Evolutionary conservation across 2,329 filamentous ascomycete genomes (phyloP).

Genomic region (Monosporascus sp.): DNA sequence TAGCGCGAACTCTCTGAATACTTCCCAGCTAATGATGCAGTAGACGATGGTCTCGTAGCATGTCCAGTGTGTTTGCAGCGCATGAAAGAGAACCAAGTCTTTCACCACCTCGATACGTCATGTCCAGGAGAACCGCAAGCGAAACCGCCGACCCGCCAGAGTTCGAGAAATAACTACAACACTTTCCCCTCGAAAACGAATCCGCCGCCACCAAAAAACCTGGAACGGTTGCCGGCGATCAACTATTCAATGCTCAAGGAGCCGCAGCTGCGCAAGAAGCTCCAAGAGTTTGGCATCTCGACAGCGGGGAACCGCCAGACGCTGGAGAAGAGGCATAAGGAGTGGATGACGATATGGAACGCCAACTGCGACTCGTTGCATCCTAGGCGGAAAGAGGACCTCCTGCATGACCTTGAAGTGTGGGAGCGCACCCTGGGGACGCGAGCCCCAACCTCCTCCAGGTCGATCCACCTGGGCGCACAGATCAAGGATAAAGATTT

Average conservation of each 20-base stretch:
- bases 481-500: constrained; percentile 85
- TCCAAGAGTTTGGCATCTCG: constrained; percentile 74
- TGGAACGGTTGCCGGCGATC: constrained; percentile 69
- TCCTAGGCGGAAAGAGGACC: constrained; percentile 64
- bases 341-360: constrained; percentile 96
- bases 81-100: constrained; percentile 77
- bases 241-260: constrained; percentile 90
- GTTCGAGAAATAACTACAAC: constrained; percentile 7
- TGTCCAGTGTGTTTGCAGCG: constrained; percentile 77
- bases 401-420: constrained; percentile 72
- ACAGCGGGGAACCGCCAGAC: constrained; percentile 61
- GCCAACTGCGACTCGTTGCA: constrained; percentile 84
- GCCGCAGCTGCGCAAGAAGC: constrained; percentile 68
- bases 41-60: constrained; percentile 68
- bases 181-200: constrained; percentile 11
- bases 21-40: neutral
- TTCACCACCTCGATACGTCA: constrained; percentile 71
- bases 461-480: constrained; percentile 32
- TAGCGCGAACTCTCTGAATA: constrained; percentile 12
- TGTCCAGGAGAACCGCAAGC: constrained; percentile 33
- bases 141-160: constrained; percentile 10
- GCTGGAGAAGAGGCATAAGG: constrained; percentile 75
- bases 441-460: constrained; percentile 37
- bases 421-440: constrained; percentile 85
- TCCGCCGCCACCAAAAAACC: constrained; percentile 28